A percentile compares a stretch with the other conserved stretches of the same genome.
Conservation (phyloP, 2,329 filamentous ascomycete genomes). For the Aureobasidium sp. region DNA sequence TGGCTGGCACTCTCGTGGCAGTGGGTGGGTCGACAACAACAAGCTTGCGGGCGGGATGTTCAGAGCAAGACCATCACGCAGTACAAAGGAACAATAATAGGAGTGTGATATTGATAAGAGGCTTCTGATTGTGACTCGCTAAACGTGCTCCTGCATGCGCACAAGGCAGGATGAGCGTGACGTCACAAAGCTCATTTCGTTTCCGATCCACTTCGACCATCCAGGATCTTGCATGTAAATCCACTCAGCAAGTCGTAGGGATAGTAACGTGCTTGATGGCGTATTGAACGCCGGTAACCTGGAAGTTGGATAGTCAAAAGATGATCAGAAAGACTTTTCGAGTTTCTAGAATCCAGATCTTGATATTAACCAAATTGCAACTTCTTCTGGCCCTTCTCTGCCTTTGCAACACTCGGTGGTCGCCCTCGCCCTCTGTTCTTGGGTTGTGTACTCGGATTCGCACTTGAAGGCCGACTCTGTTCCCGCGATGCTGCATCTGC, state of each 20-base stretch:
- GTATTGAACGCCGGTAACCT: background rate
- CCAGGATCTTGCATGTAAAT: no score
- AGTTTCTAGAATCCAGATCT: background rate
- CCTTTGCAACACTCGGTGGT: slow-evolving; percentile 26
- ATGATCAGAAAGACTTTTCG: background rate
- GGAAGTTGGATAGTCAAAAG: background rate
- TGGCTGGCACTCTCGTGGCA: background rate
- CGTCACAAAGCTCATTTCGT: background rate
- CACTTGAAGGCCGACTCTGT: slow-evolving; percentile 13
- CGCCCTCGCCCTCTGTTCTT: slow-evolving; percentile 29
- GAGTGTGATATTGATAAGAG: background rate
- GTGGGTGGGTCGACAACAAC: background rate
- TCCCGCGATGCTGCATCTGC: slow-evolving; percentile 20
- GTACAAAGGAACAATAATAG: background rate
- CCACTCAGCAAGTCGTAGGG: background rate
- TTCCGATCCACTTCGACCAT: background rate
- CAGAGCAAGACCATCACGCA: background rate
- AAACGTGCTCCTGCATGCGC: background rate
- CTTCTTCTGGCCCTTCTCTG: slow-evolving; percentile 40
- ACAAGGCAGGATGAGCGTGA: background rate
- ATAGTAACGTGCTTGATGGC: background rate
- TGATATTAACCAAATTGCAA: slow-evolving; percentile 34
- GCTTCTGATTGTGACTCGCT: background rate
- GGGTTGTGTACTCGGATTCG: slow-evolving; percentile 6
- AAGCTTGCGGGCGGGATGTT: background rate